These are phyloP conservation scores for Diaporthe vaccinii DNA, from an alignment of 2,329 filamentous ascomycete species.

Conservation along the genomic window DNA sequence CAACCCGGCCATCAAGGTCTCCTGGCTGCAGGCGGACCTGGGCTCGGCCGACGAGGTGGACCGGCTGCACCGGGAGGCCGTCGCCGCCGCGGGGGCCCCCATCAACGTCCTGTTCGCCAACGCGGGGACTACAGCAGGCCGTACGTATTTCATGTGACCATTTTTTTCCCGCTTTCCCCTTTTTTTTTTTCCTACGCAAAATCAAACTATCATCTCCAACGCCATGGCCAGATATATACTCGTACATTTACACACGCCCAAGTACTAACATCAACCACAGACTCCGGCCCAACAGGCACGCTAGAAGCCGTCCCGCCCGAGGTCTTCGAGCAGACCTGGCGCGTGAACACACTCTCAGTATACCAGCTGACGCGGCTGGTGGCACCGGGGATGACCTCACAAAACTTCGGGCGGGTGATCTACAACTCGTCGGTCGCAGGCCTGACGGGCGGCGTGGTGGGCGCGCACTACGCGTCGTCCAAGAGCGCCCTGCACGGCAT, in stretches of 20 bases:
- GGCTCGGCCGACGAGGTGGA: not conserved
- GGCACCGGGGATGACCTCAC: constrained; percentile 19
- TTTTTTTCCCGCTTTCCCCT: no score
- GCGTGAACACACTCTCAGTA: constrained; percentile 32
- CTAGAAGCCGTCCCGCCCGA: constrained; percentile 19
- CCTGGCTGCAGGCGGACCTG: constrained; percentile 37
- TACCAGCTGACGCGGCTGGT: constrained; percentile 36
- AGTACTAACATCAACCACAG: not conserved
- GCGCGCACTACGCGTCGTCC: constrained; percentile 35
- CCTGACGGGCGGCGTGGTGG: constrained; percentile 36
- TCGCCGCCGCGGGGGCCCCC: constrained; percentile 11
- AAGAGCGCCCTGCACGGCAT: constrained; percentile 37
- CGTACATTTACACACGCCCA: not conserved
- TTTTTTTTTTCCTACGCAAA: no score
- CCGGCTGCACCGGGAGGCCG: constrained; percentile 1
- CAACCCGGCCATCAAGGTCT: constrained; percentile 17
- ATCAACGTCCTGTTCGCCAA: constrained; percentile 39
- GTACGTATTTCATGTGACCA: not conserved
- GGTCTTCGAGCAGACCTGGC: constrained; percentile 36
- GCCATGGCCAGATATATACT: not conserved
- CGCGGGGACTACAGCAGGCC: constrained; percentile 29
- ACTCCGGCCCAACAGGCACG: constrained; percentile 30
- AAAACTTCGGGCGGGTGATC: constrained; percentile 28
- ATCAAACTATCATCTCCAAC: no score
- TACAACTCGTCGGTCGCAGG: constrained; percentile 37